These are phyloP conservation scores for Mycena latifolia DNA, from an alignment of 768 basidiomycete species.

Conservation along the genomic window DNA sequence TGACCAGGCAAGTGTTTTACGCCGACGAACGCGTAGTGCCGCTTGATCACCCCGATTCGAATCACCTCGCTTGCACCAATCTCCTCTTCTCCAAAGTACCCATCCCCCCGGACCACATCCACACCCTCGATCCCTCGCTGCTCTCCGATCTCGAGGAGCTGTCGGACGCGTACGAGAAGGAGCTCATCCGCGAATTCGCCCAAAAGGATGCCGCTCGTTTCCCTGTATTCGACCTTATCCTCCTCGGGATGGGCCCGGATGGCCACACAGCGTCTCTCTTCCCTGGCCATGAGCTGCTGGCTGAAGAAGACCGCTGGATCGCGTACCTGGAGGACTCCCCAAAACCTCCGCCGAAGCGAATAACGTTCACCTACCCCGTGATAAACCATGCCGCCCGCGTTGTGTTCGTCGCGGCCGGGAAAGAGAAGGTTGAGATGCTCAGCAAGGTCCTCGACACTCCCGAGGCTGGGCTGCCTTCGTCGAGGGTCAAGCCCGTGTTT, in stretches of 20 bases:
- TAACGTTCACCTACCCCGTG: slow-evolving; percentile 93
- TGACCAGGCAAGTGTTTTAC: slow-evolving; percentile 93
- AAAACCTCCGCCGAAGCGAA: slow-evolving; percentile 90
- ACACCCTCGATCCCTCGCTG: slow-evolving; percentile 78
- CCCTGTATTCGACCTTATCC: slow-evolving; percentile 97
- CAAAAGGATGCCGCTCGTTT: slow-evolving; percentile 94
- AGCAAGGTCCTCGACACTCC: slow-evolving; percentile 82
- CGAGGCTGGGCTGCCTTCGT: slow-evolving; percentile 83
- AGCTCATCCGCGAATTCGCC: slow-evolving; percentile 92
- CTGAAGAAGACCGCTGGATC: slow-evolving; percentile 95
- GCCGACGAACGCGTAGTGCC: slow-evolving; percentile 97
- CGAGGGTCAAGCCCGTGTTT: slow-evolving; percentile 79
- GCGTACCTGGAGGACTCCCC: slow-evolving; percentile 94
- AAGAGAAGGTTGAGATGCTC: slow-evolving; percentile 84
- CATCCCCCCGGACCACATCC: slow-evolving; percentile 82
- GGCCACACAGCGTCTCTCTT: slow-evolving; percentile 99
- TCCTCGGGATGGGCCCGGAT: slow-evolving; percentile 96
- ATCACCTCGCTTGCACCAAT: slow-evolving; percentile 81
- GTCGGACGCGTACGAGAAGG: slow-evolving; percentile 82
- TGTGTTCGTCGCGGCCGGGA: slow-evolving; percentile 91
- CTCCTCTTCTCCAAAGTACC: slow-evolving; percentile 87
- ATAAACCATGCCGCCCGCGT: slow-evolving; percentile 91
- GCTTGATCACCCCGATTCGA: slow-evolving; percentile 93
- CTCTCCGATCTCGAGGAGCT: slow-evolving; percentile 86
- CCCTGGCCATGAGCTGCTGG: slow-evolving; percentile 88